Evolutionary conservation across 441 rosid species (phyloP), one percentile per base, ranked within the genome.

Genomic region (Adansonia madagascariensis): DNA sequence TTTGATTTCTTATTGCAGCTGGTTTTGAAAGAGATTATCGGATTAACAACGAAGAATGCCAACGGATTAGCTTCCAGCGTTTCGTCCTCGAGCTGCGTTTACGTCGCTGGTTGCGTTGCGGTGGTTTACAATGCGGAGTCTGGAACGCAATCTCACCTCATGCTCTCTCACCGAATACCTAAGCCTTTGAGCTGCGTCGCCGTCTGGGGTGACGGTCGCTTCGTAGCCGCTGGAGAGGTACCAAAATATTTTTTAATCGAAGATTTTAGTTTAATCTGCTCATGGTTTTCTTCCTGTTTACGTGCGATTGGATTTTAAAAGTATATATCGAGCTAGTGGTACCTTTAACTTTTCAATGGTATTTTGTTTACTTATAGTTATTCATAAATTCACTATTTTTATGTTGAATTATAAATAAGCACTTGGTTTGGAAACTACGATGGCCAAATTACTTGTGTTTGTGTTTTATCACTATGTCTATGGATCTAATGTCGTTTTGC

Each of bases 171-270:
- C 60, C 85, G 97, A 59, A 73, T 82, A 65, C 94, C 98, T 8
- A 94, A 86, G 74, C 89, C 96, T 31, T 80, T 92, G 80, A 83
- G 80, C 80, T 94, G 94, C 74, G 91, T 94, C 20, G 90, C 94
- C 0, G 73, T 91, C 73, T 91, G 96, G 0, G 83, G 10, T 27
- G 91, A 91, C 39, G 98, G 96, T 35, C 88, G 89, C 6, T 92
- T 87, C 41, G 79, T 94, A 1, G 98, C 97, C 17, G 93, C 97
- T 43, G 97, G 91, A 46, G 97, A 94, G 90, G 98, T 92, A 78
- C 59, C 49, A 6, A 62, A 24, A 17, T 12, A 50, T 27, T 3
- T 17, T 68, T 71, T 10, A 39, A 71, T 56, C 4, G 62, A 56
- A 39, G 24, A 9, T 11, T 71, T 71, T 52, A n/a, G 27, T 35